phyloP scores from a whole-genome alignment of 2,329 filamentous ascomycete genomes.

The Claviceps pazoutovae region DNA sequence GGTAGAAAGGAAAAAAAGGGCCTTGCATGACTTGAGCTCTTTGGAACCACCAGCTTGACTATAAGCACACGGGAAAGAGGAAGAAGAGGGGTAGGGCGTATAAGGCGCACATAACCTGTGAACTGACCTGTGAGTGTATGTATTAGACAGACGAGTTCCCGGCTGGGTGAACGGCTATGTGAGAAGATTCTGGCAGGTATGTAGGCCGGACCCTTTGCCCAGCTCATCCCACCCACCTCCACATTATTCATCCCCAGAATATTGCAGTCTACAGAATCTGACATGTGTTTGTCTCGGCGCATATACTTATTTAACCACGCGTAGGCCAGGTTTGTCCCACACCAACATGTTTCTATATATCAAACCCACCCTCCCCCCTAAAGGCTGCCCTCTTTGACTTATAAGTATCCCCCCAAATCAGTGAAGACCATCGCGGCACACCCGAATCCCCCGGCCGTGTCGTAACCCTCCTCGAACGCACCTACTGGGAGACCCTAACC shows the following conservation, averaged over 20 bases:
- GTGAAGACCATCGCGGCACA: constrained; percentile 89
- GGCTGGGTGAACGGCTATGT: constrained; percentile 92
- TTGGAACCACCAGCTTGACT: not conserved
- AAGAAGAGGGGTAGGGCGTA: not conserved
- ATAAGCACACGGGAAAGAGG: not conserved
- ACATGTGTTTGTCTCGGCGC: not conserved
- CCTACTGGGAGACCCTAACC: constrained; percentile 68
- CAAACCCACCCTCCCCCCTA: too few relatives aligned
- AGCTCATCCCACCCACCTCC: not conserved
- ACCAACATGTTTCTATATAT: not conserved
- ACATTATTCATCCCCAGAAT: not conserved
- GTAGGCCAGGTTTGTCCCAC: constrained; percentile 6
- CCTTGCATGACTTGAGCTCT: not conserved
- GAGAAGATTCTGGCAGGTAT: constrained; percentile 92
- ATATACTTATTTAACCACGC: not conserved
- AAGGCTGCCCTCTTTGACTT: not conserved
- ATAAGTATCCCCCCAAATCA: constrained; percentile 23
- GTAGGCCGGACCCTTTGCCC: constrained; percentile 14
- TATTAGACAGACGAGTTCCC: constrained; percentile 63
- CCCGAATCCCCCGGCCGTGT: constrained; percentile 78
- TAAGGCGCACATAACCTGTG: not conserved
- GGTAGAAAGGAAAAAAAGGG: not conserved
- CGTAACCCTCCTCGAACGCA: constrained; percentile 76
- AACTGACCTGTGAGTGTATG: not conserved
- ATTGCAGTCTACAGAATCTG: too few relatives aligned